Evolutionary conservation across 352 stramenopile species (phyloP).

Genomic region (Phytophthora pistaciae): DNA sequence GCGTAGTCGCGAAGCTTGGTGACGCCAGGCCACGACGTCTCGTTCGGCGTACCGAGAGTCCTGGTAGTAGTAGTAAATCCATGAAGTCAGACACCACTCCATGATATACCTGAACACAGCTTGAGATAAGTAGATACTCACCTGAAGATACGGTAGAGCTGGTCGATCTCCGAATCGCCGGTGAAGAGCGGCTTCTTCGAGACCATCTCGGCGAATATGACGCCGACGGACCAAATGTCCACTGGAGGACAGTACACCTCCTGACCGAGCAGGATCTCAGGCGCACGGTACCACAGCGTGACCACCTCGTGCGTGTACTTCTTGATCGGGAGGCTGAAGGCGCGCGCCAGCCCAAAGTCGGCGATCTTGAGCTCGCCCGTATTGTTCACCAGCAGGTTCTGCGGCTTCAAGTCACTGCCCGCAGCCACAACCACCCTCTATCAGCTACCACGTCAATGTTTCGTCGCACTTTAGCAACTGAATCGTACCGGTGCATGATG

Average conservation of each 20-base stretch:
- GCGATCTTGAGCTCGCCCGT: constrained; percentile 97
- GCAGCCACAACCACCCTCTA: background rate
- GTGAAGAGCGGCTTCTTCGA: constrained; percentile 86
- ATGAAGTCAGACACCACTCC: constrained; percentile 6
- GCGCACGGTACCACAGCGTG: constrained; percentile 99
- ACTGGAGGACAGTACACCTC: constrained; percentile 88
- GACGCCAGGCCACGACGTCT: constrained; percentile 96
- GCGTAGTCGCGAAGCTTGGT: constrained; percentile 97
- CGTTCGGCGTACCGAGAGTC: constrained; percentile 96
- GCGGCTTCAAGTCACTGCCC: constrained; percentile 96
- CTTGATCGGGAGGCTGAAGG: constrained; percentile 97
- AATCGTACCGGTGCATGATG: constrained; percentile 85
- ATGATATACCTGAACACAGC: background rate
- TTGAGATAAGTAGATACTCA: constrained; percentile 19
- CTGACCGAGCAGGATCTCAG: constrained; percentile 98
- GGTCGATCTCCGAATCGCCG: constrained; percentile 88
- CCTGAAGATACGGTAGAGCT: constrained; percentile 91
- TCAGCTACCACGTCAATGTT: background rate
- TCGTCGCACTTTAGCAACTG: background rate
- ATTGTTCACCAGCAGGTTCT: constrained; percentile 97
- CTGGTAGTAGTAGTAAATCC: constrained; percentile 26
- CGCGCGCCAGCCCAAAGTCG: constrained; percentile 98
- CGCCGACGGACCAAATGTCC: constrained; percentile 90
- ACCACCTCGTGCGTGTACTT: constrained; percentile 99
- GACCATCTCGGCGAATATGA: constrained; percentile 90